Base-by-base conservation (phyloP, 2,329 filamentous ascomycete species). In the Trichoderma simmonsii region DNA sequence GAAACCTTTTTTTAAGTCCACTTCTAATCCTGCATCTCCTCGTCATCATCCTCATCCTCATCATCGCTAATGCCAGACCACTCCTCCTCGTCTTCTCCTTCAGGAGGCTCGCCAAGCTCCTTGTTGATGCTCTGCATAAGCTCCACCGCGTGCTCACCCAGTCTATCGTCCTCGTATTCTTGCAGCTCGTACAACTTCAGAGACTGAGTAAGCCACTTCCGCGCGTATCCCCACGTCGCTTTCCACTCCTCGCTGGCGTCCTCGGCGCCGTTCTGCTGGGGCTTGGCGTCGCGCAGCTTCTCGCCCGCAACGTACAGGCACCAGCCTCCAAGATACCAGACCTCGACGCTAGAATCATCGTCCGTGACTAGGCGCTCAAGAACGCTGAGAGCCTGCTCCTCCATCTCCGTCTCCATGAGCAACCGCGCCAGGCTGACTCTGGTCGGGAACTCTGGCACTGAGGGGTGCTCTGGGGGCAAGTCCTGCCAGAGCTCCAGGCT, bases 241-340 rank as follows among this genome's bases (percentile, higher is more conserved):
- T 87, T 87, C 82, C 89, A 89, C 62, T 85, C 84, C 61, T 89
- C 85, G 51, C 84, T 84, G 5, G 77, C 77, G 14, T 73, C 75
- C 11, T 72, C 74, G 32, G 71, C 73, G 36, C 77, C 77, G 48
- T 78, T 78, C 71, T 77, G 83, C 77, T 76, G 78, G 71, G 77
- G 75, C 83, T 76, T 82, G 79, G 70, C 77, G 48, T 78, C 76
- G 39, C 82, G 80, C 77, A 89, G 84, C 85, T 91, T 93, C 80
- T 93, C 88, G 12, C 92, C 93, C 74, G 92, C 85, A 72, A 97
- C 87, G 79, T 94, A 93, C 75, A 97, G 86, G 77, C 94, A 95
- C 93, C 95, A 98, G 4, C 96, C 97, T 57, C 96, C 96, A 6
- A 99, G 86, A 83, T 99, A 99, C 94, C 95, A 98, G 21, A 93